Evolutionary conservation across 495 filamentous ascomycete species (phyloP).

Genomic region (Echria macrotheca): DNA sequence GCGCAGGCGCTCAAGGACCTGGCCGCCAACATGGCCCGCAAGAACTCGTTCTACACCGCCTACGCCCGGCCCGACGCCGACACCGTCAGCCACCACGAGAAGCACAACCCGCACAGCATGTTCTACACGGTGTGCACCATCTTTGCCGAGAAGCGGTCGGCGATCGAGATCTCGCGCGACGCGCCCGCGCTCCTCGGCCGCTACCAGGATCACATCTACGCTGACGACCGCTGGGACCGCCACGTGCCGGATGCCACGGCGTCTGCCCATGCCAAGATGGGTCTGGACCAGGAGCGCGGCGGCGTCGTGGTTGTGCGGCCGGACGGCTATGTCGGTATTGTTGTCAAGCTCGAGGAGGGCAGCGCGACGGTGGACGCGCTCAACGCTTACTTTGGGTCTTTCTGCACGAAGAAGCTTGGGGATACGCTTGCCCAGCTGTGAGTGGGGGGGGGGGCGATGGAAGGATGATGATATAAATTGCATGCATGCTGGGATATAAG

Average conservation of each 20-base stretch:
- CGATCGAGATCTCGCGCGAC: conserved; percentile 58
- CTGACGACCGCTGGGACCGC: conserved; percentile 74
- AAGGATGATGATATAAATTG: too few relatives aligned
- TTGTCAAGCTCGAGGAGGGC: conserved; percentile 66
- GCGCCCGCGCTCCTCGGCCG: conserved; percentile 63
- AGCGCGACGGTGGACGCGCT: conserved; percentile 74
- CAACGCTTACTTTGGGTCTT: conserved; percentile 73
- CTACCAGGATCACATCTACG: conserved; percentile 80
- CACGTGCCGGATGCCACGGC: conserved; percentile 62
- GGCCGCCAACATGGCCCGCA: conserved; percentile 55
- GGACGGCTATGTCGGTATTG: conserved; percentile 79
- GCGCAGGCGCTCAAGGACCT: conserved; percentile 62
- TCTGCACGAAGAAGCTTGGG: conserved; percentile 44
- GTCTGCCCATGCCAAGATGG: conserved; percentile 82
- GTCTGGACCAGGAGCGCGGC: conserved; percentile 64
- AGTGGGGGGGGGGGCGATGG: too few relatives aligned
- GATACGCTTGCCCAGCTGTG: conserved; percentile 17
- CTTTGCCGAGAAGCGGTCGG: conserved; percentile 57
- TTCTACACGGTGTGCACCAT: conserved; percentile 76
- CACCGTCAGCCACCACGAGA: conserved; percentile 70
- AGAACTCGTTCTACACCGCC: conserved; percentile 61
- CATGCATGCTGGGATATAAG: too few relatives aligned
- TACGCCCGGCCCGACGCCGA: conserved; percentile 58
- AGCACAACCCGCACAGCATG: conserved; percentile 72
- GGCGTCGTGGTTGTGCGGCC: conserved; percentile 78